Percentiles rank a stretch among this genome's conserved stretches.
Conservation (phyloP, 257 asterid species). For the Petunia axillaris region DNA sequence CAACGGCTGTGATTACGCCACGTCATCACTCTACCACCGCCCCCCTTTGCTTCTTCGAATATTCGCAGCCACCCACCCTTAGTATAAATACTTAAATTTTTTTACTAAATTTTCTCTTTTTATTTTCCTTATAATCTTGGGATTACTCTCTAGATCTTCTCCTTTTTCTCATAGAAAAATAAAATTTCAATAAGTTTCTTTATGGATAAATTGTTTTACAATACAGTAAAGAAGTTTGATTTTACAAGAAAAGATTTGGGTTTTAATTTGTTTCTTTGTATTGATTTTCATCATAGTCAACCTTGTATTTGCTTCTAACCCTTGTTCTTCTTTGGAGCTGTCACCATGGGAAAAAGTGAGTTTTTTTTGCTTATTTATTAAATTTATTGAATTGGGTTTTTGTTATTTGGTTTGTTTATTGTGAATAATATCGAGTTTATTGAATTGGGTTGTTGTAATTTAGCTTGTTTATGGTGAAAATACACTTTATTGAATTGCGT, state of each 20-base stretch:
- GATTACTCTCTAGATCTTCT: conserved; percentile 1
- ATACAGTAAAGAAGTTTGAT: conserved; percentile 35
- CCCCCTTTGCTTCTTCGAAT: conserved; percentile 25
- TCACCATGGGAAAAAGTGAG: conserved; percentile 90
- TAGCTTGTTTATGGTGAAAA: too few relatives aligned
- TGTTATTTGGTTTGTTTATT: background rate
- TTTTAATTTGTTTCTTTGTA: conserved; percentile 33
- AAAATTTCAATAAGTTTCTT: conserved; percentile 16
- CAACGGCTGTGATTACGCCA: conserved; percentile 30
- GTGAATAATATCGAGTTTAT: background rate
- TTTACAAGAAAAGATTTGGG: conserved; percentile 37
- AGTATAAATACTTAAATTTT: background rate
- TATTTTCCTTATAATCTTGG: background rate
- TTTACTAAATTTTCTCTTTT: background rate
- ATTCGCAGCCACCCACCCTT: conserved; percentile 41
- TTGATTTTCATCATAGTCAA: conserved; percentile 52
- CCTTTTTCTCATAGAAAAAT: background rate
- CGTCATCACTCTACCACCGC: conserved; percentile 24
- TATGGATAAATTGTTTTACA: conserved; percentile 47
- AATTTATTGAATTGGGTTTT: background rate
- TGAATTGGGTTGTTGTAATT: background rate
- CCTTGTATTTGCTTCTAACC: conserved; percentile 38
- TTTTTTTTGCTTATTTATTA: conserved; percentile 25
- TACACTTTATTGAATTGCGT: too few relatives aligned
- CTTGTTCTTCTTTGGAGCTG: conserved; percentile 27